Base-by-base conservation (phyloP, 305 asterid species). In the Monarda citriodora region DNA sequence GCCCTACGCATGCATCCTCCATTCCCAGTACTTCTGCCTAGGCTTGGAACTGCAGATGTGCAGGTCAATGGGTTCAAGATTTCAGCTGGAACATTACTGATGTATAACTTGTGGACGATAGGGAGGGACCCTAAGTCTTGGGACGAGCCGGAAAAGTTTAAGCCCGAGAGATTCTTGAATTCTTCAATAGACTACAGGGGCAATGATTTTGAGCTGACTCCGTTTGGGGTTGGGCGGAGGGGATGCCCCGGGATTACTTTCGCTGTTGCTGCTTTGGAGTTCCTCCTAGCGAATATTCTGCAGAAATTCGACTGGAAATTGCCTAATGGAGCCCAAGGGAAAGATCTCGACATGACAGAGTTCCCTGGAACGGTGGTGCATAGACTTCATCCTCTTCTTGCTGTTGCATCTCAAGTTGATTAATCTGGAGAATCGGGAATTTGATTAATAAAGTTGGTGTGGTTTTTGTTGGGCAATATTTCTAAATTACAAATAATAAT, bases 301-400 rank as follows among this genome's bases (percentile, higher is more conserved):
- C 51, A 58, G 2, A 58, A 41, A 9, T 58, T 58, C 10, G 16
- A 58, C 6, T 58, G 63, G 63, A 25, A 41, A 58, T 23, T 58
- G 40, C 25, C 37, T 1, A 5, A 20, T 37, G 61, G 47, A 8
- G 32, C 7, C 11, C 5, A 56, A 22, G 49, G 22, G 12, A 9
- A 22, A 21, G 10, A 14, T 20, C 3, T 56, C 21, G 61, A 56
- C 15, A 56, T 56, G 61, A 1, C n/a, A n/a, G n/a, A n/a, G n/a
- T n/a, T n/a, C n/a, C n/a, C n/a, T n/a, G n/a, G n/a, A n/a, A n/a
- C n/a, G n/a, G n/a, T n/a, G n/a, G n/a, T n/a, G n/a, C n/a, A n/a
- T n/a, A n/a, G n/a, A n/a, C n/a, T n/a, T n/a, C n/a, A n/a, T n/a
- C n/a, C n/a, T n/a, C n/a, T n/a, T n/a, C n/a, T n/a, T n/a, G n/a